Conservation (phyloP, 208 protist species). For the Wallacemonas collosoma region DNA sequence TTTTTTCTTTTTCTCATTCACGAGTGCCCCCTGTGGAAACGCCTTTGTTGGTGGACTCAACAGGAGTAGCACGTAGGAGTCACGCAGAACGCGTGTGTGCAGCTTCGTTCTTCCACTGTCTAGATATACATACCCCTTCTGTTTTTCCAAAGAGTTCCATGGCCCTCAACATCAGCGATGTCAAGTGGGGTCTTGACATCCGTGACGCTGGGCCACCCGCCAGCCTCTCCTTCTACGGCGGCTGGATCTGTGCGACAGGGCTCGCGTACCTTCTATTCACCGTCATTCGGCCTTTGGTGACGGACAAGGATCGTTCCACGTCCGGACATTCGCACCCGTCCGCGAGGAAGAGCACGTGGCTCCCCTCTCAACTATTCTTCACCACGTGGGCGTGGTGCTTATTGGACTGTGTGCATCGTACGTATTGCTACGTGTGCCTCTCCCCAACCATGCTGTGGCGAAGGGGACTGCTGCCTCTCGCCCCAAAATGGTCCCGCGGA, state of each 20-base stretch:
- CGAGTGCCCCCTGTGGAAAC: too few species aligned
- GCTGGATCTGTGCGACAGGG: constrained; percentile 36
- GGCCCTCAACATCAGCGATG: not conserved
- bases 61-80: too few species aligned
- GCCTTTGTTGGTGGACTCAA: too few species aligned
- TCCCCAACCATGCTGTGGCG: constrained; percentile 49
- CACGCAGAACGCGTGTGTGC: too few species aligned
- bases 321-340: not conserved
- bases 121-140: not conserved
- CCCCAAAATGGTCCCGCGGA: not conserved
- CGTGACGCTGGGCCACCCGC: constrained; percentile 39
- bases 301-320: not conserved
- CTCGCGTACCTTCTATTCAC: constrained; percentile 49
- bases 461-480: constrained; percentile 48
- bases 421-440: constrained; percentile 46
- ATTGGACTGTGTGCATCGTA: constrained; percentile 47
- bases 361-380: constrained; percentile 31
- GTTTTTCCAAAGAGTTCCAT: not conserved
- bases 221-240: constrained; percentile 12
- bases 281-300: constrained; percentile 31
- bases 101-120: too few species aligned
- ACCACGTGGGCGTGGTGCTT: constrained; percentile 36
- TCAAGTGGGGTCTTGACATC: constrained; percentile 27
- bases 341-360: constrained; percentile 19
- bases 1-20: too few species aligned